phyloP scores from a whole-genome alignment of 345 rosid species.

The Stellera chamaejasme region DNA sequence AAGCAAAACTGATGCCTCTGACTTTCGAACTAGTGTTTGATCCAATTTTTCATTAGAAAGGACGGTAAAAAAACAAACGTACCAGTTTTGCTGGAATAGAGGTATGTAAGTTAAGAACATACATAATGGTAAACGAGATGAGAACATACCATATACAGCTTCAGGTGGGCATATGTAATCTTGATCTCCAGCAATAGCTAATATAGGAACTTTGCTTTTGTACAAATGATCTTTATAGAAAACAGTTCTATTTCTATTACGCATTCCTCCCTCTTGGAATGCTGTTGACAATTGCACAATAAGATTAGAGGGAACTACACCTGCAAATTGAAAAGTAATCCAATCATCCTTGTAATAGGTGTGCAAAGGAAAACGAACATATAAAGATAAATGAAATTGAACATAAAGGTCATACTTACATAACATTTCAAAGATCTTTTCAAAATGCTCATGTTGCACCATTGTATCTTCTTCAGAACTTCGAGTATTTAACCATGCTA shows the following conservation, averaged over 20 bases:
- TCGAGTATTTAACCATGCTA: slow-evolving; percentile 45
- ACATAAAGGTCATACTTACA: slow-evolving; percentile 22
- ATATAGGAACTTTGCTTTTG: slow-evolving; percentile 53
- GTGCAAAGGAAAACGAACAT: neutral
- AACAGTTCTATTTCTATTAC: slow-evolving; percentile 43
- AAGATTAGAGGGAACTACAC: slow-evolving; percentile 54
- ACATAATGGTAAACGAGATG: too few relatives aligned
- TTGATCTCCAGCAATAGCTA: slow-evolving; percentile 65
- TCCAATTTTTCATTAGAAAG: too few relatives aligned
- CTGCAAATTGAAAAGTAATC: slow-evolving; percentile 21
- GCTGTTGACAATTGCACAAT: slow-evolving; percentile 53
- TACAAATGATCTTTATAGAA: slow-evolving; percentile 50
- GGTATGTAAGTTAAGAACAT: too few relatives aligned
- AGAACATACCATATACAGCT: slow-evolving; percentile 60
- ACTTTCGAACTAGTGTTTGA: too few relatives aligned
- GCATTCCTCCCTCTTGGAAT: slow-evolving; percentile 43
- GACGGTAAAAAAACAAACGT: too few relatives aligned
- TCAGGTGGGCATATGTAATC: slow-evolving; percentile 68
- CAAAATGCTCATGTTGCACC: slow-evolving; percentile 49
- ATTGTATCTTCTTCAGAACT: slow-evolving; percentile 49
- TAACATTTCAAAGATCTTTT: slow-evolving; percentile 53
- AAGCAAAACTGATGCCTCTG: too few relatives aligned
- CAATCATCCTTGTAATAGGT: neutral
- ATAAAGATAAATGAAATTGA: neutral
- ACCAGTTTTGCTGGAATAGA: too few relatives aligned